Evolutionary conservation across 208 protist species (phyloP).

Genomic region (Crithidia sp.): DNA sequence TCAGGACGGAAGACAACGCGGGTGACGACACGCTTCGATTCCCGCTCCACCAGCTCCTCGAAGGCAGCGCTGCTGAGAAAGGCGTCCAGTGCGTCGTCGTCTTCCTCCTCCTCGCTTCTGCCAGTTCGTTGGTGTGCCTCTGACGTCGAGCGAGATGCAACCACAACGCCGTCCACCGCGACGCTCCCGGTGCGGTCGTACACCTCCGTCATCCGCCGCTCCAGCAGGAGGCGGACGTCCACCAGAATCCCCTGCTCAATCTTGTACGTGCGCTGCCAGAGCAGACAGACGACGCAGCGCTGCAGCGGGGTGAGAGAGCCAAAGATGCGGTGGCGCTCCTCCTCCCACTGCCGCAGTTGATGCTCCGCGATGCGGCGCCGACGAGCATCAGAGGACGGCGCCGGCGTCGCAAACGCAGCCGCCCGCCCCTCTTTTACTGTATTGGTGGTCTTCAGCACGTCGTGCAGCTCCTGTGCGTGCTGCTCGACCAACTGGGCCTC

Average conservation of each 20-base stretch:
- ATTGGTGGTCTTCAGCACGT: conserved; percentile 3
- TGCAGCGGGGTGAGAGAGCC: conserved; percentile 58
- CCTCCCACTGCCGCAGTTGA: conserved; percentile 16
- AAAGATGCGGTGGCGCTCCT: conserved; percentile 61
- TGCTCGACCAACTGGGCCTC: conserved; percentile 19
- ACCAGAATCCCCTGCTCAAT: conserved; percentile 50
- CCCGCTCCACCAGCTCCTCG: conserved; percentile 37
- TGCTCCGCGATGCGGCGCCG: too few species aligned
- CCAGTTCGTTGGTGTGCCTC: not conserved
- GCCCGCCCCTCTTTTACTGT: not conserved
- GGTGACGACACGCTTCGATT: conserved; percentile 45
- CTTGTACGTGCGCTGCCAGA: conserved; percentile 65
- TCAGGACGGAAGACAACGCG: conserved; percentile 42
- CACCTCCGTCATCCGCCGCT: conserved; percentile 22
- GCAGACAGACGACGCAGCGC: conserved; percentile 61
- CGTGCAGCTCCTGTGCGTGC: conserved; percentile 17
- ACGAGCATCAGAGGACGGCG: not conserved
- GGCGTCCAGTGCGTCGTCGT: conserved; percentile 43
- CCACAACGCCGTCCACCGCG: conserved; percentile 3
- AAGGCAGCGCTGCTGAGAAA: conserved; percentile 46
- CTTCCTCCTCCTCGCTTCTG: not conserved
- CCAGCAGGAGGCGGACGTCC: conserved; percentile 51
- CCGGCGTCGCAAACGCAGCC: not conserved
- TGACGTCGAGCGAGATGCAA: not conserved
- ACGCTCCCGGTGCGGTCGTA: conserved; percentile 18